Evolutionary conservation across 2,329 filamentous ascomycete species (phyloP).

Genomic region (Plenodomus lindquistii): DNA sequence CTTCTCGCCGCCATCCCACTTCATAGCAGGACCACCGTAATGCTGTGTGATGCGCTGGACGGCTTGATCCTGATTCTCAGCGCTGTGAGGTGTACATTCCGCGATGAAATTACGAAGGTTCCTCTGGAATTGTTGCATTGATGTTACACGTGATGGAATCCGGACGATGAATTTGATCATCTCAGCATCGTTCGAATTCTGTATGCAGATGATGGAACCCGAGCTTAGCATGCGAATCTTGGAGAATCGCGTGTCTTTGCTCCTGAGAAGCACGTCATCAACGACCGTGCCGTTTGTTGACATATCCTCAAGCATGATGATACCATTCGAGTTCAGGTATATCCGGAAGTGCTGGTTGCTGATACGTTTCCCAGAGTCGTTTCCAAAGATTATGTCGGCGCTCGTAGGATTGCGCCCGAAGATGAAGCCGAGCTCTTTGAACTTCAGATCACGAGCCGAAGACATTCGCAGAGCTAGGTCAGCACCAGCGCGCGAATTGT

Average conservation of each 20-base stretch:
- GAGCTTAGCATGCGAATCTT: slow-evolving; percentile 69
- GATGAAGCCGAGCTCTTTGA: slow-evolving; percentile 72
- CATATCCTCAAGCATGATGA: slow-evolving; percentile 88
- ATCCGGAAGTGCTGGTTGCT: slow-evolving; percentile 98
- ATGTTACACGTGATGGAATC: slow-evolving; percentile 72
- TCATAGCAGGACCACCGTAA: slow-evolving; percentile 62
- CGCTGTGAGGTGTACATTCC: slow-evolving; percentile 30
- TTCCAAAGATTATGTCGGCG: slow-evolving; percentile 72
- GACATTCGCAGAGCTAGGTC: slow-evolving; percentile 84
- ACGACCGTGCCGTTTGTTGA: slow-evolving; percentile 97
- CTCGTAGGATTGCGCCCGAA: slow-evolving; percentile 77
- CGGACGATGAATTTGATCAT: slow-evolving; percentile 84
- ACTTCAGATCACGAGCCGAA: slow-evolving; percentile 61
- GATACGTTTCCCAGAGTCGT: slow-evolving; percentile 70
- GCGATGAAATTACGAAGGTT: slow-evolving; percentile 72
- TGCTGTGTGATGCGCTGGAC: slow-evolving; percentile 32
- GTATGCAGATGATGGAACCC: slow-evolving; percentile 74
- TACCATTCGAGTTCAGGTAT: slow-evolving; percentile 81
- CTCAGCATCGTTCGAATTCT: slow-evolving; percentile 55
- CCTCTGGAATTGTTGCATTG: slow-evolving; percentile 66
- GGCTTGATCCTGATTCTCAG: slow-evolving; percentile 26
- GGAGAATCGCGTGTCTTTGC: slow-evolving; percentile 43
- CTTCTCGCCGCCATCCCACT: slow-evolving; percentile 76
- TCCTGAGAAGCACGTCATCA: slow-evolving; percentile 69
- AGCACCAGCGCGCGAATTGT: slow-evolving; percentile 29